These are phyloP conservation scores for Acacia melanoxylon DNA, from an alignment of 306 rosid species.

Conservation along the genomic window DNA sequence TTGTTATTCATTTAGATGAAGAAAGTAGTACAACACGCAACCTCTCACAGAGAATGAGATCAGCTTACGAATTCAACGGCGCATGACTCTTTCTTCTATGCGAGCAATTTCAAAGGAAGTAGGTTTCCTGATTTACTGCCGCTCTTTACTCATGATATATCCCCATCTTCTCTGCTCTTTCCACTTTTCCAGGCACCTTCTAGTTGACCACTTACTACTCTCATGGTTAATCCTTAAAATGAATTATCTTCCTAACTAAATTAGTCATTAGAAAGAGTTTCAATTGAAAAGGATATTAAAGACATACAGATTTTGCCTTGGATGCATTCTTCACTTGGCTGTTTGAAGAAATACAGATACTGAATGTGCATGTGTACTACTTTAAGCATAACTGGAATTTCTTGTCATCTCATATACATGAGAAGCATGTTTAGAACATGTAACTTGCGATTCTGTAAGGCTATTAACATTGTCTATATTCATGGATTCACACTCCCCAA, in stretches of 20 bases:
- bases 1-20: constrained; percentile 24
- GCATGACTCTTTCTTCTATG: not conserved
- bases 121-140: constrained; percentile 24
- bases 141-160: constrained; percentile 10
- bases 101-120: constrained; percentile 21
- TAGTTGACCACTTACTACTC: not conserved
- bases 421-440: not conserved
- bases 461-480: constrained; percentile 47
- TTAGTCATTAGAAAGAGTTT: not conserved
- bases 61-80: constrained; percentile 33
- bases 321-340: not conserved
- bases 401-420: not conserved
- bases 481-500: constrained; percentile 44
- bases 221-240: not conserved
- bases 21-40: constrained; percentile 43
- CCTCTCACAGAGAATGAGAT: constrained; percentile 36
- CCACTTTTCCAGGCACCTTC: not conserved
- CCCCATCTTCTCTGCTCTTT: not conserved
- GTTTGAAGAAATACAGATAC: constrained; percentile 1
- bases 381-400: constrained; percentile 8
- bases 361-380: constrained; percentile 19
- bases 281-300: not conserved
- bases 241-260: not conserved
- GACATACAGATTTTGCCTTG: not conserved
- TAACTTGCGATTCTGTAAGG: constrained; percentile 36